Conservation (phyloP, 331 rosid genomes). For the Erythrophleum ivorense region DNA sequence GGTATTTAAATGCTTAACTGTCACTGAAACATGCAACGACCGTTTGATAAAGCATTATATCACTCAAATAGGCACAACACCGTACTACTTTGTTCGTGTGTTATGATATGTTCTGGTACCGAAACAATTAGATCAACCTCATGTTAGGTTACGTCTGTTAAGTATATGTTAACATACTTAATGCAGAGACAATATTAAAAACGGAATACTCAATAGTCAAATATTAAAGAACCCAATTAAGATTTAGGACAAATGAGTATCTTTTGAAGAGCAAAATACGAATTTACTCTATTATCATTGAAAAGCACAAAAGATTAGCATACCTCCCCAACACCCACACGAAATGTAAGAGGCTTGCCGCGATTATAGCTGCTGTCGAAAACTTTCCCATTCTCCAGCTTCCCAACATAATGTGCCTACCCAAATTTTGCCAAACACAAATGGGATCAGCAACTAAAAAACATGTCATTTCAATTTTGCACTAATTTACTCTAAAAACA, state of each 20-base stretch:
- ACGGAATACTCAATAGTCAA: background rate
- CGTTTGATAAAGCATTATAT: no score
- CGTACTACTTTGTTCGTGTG: no score
- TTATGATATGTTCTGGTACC: no score
- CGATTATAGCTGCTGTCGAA: slow-evolving; percentile 95
- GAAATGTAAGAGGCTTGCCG: slow-evolving; percentile 84
- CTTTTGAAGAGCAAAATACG: background rate
- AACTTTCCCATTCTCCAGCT: slow-evolving; percentile 84
- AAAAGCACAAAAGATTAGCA: background rate
- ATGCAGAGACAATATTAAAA: background rate
- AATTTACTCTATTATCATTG: background rate
- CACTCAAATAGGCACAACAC: no score
- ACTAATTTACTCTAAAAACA: background rate
- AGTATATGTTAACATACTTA: no score
- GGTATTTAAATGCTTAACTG: no score
- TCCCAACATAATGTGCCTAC: slow-evolving; percentile 92
- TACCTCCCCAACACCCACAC: slow-evolving; percentile 98
- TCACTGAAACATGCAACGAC: no score
- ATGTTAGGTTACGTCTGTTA: no score
- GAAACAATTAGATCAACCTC: no score
- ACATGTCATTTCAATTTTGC: background rate
- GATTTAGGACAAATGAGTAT: background rate
- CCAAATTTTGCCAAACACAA: background rate
- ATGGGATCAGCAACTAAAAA: background rate
- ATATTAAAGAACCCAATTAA: no score